Conservation (phyloP, 192 early-diverging fungal genomes). For the Tieghemiomyces parasiticus region DNA sequence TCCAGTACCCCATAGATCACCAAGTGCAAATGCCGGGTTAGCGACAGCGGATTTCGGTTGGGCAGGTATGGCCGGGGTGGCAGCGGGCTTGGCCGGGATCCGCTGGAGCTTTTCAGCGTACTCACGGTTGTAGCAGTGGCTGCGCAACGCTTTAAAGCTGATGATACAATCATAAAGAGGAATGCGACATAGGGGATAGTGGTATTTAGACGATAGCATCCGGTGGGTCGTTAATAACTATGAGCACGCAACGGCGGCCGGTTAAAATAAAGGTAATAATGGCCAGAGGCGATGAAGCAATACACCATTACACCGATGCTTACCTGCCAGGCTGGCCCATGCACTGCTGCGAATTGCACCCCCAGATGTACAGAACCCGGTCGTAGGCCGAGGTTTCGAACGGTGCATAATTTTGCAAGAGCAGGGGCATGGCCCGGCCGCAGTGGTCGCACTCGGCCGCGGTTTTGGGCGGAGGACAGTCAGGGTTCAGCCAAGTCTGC, state of each 20-base stretch:
- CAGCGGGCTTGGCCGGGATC: constrained; percentile 15
- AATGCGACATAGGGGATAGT: too few relatives aligned
- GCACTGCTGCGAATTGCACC: constrained; percentile 63
- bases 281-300: too few relatives aligned
- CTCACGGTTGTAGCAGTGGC: constrained; percentile 43
- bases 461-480: too few relatives aligned
- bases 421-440: constrained; percentile 37
- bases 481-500: too few relatives aligned
- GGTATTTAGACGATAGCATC: too few relatives aligned
- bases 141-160: constrained; percentile 43
- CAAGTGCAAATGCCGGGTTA: constrained; percentile 18
- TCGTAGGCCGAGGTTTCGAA: constrained; percentile 51
- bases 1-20: constrained; percentile 22
- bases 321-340: constrained; percentile 44
- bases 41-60: neutral
- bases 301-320: too few relatives aligned
- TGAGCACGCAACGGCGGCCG: too few relatives aligned
- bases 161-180: too few relatives aligned
- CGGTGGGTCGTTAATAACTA: too few relatives aligned
- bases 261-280: too few relatives aligned
- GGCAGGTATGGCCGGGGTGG: constrained; percentile 14
- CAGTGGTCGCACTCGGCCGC: constrained; percentile 54
- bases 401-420: constrained; percentile 63
- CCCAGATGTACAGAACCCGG: constrained; percentile 65
- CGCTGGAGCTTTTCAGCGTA: constrained; percentile 37